Evolutionary conservation across 352 stramenopile genomes (phyloP).

Genomic region (Globisporangium viniferum): DNA sequence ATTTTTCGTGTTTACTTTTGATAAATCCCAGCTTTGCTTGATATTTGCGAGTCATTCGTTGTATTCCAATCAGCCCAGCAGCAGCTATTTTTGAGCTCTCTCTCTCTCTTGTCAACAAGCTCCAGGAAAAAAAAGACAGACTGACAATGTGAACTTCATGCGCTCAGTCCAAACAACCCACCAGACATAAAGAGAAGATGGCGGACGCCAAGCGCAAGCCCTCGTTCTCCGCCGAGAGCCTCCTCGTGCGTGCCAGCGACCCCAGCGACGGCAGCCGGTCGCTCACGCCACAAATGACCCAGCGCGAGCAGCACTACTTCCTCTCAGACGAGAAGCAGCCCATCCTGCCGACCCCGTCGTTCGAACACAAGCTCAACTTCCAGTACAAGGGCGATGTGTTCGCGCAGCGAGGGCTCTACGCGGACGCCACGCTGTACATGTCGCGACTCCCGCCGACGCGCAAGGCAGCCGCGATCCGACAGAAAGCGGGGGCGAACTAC

Average conservation of each 20-base stretch:
- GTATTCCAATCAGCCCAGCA: background rate
- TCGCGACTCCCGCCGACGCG: conserved; percentile 55
- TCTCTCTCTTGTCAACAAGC: background rate
- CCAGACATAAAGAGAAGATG: background rate
- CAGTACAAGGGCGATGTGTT: conserved; percentile 74
- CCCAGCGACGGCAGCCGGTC: background rate
- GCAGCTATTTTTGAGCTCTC: conserved; percentile 6
- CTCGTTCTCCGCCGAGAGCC: background rate
- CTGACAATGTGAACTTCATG: background rate
- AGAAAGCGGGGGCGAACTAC: conserved; percentile 34
- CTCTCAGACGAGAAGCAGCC: conserved; percentile 14
- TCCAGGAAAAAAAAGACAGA: background rate
- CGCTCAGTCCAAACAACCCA: background rate
- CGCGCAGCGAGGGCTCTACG: conserved; percentile 68
- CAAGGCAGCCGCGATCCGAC: conserved; percentile 30
- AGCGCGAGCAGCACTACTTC: conserved; percentile 26
- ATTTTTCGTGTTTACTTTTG: background rate
- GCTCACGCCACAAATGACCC: conserved; percentile 2
- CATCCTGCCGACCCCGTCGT: conserved; percentile 15
- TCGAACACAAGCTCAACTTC: conserved; percentile 49
- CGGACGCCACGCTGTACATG: conserved; percentile 67
- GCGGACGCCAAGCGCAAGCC: conserved; percentile 7
- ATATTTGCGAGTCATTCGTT: background rate
- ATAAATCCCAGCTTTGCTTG: conserved; percentile 1
- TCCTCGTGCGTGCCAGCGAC: conserved; percentile 4